Evolutionary conservation across 73 alveolate genomes (phyloP).

Genomic region (Blepharisma stoltei): DNA sequence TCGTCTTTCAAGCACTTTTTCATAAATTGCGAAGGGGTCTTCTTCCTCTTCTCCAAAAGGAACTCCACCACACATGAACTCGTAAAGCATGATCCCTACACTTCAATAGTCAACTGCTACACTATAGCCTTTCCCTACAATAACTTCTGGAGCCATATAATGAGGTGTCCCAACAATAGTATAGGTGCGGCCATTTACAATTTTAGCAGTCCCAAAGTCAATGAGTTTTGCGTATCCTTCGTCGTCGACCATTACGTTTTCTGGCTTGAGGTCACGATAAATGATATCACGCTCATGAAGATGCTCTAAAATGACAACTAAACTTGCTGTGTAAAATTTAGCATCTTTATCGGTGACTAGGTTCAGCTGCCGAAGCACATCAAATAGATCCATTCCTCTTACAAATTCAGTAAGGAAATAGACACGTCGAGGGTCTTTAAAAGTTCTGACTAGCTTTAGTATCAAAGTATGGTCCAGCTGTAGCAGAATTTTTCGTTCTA

Average conservation of each 20-base stretch:
- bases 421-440: slow-evolving; percentile 39
- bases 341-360: slow-evolving; percentile 37
- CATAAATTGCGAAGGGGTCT: slow-evolving; percentile 21
- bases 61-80: slow-evolving; percentile 47
- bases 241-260: slow-evolving; percentile 74
- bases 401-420: slow-evolving; percentile 54
- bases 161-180: slow-evolving; percentile 63
- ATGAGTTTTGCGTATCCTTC: slow-evolving; percentile 72
- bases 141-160: slow-evolving; percentile 66
- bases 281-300: slow-evolving; percentile 55
- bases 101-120: slow-evolving; percentile 53
- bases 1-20: not conserved
- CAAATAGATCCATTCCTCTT: slow-evolving; percentile 55
- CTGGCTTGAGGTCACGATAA: slow-evolving; percentile 76
- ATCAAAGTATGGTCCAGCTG: slow-evolving; percentile 48
- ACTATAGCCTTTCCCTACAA: slow-evolving; percentile 57
- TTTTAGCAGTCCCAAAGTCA: slow-evolving; percentile 77
- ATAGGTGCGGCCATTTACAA: slow-evolving; percentile 43
- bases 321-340: slow-evolving; percentile 44
- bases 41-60: slow-evolving; percentile 30
- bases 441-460: slow-evolving; percentile 46
- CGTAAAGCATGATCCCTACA: slow-evolving; percentile 47
- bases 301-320: slow-evolving; percentile 53
- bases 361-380: slow-evolving; percentile 53
- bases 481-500: slow-evolving; percentile 40